phyloP scores from a whole-genome alignment of 148 eudicot species.

The Rhododendron henanense region DNA sequence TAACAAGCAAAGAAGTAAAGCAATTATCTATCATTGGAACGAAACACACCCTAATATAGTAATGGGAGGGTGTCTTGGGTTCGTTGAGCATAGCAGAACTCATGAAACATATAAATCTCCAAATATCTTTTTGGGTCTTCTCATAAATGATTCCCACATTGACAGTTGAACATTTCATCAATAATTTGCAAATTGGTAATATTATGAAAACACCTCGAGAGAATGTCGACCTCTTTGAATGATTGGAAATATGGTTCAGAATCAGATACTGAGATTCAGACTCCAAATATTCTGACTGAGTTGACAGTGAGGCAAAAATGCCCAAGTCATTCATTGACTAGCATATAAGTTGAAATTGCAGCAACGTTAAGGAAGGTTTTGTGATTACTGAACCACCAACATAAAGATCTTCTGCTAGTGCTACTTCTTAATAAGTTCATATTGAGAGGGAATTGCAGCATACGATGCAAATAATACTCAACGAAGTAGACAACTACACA shows the following conservation, averaged over 20 bases:
- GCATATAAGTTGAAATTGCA: neutral
- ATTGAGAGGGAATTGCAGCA: neutral
- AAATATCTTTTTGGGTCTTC: neutral
- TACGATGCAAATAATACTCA: neutral
- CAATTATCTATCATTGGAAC: neutral
- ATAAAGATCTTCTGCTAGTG: neutral
- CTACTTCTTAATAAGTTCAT: neutral
- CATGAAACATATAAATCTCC: neutral
- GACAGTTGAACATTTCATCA: neutral
- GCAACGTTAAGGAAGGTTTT: conserved; percentile 12
- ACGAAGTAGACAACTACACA: neutral
- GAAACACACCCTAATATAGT: neutral
- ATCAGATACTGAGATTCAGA: neutral
- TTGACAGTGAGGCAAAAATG: neutral
- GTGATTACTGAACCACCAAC: neutral
- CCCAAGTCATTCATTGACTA: neutral
- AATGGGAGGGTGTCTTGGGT: neutral
- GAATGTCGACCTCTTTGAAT: neutral
- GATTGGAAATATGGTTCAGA: neutral
- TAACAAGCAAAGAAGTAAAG: neutral
- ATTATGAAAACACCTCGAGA: neutral
- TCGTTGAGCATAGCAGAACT: neutral
- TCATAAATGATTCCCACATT: neutral
- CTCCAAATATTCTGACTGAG: neutral
- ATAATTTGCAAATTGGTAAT: neutral